These are phyloP conservation scores for Fusarium humuli DNA, from an alignment of 2,329 filamentous ascomycete species.

Conservation along the genomic window DNA sequence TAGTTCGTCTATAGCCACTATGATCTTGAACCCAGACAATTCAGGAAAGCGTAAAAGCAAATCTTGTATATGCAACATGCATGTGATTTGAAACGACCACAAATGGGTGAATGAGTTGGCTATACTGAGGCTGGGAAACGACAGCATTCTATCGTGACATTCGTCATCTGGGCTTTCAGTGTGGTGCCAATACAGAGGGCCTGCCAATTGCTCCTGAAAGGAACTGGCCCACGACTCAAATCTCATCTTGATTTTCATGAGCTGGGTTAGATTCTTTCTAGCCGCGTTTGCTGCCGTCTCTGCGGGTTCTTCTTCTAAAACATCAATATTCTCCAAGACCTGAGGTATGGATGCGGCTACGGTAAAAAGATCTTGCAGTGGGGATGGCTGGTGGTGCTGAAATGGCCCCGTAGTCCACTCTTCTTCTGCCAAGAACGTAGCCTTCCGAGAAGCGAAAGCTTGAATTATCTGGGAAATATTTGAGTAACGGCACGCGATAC, in stretches of 20 bases:
- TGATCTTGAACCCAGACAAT: not conserved
- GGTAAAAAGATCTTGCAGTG: not conserved
- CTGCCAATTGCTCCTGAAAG: too few species aligned
- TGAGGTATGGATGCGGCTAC: not conserved
- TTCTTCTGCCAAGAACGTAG: not conserved
- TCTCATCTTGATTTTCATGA: not conserved
- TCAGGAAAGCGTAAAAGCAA: not conserved
- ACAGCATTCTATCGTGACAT: not conserved
- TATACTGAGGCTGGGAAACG: not conserved
- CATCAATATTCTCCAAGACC: not conserved
- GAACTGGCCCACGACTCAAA: not conserved
- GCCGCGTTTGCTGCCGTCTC: not conserved
- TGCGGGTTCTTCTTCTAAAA: not conserved
- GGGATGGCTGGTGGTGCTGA: not conserved
- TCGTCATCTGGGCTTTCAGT: too few species aligned
- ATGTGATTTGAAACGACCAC: not conserved
- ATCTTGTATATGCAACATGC: not conserved
- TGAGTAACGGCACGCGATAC: not conserved
- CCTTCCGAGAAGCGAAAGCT: not conserved
- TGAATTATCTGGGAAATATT: not conserved
- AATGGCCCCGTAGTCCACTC: not conserved
- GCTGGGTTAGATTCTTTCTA: not conserved
- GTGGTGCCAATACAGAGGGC: not conserved
- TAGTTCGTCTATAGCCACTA: not conserved
- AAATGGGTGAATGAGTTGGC: not conserved